These are phyloP conservation scores for Teunomyces cretensis DNA, from an alignment of 805 yeast species.

Conservation along the genomic window DNA sequence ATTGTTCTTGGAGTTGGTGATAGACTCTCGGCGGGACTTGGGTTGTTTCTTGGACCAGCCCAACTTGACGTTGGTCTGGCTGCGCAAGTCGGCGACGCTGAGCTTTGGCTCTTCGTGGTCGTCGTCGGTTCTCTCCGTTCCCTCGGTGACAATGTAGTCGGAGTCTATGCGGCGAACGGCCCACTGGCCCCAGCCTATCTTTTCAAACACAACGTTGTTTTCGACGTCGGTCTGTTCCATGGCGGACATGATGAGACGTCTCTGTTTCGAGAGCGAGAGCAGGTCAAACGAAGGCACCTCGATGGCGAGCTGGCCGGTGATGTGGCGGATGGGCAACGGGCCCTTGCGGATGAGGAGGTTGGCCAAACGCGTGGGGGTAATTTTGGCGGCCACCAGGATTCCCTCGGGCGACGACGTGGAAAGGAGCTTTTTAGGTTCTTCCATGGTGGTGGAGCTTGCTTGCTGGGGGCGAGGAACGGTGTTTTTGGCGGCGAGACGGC, in stretches of 20 bases:
- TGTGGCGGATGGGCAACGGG: conserved; percentile 86
- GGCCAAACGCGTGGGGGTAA: conserved; percentile 78
- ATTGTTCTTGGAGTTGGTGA: conserved; percentile 45
- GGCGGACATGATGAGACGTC: conserved; percentile 86
- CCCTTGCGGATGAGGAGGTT: conserved; percentile 69
- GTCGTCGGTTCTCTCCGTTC: conserved; percentile 22
- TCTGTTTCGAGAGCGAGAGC: conserved; percentile 80
- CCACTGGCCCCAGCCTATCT: conserved; percentile 99
- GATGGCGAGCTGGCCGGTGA: conserved; percentile 71
- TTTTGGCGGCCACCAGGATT: conserved; percentile 80
- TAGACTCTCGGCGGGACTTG: conserved; percentile 47
- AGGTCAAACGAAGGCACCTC: conserved; percentile 80
- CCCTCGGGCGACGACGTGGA: conserved; percentile 87
- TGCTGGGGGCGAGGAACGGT: not conserved
- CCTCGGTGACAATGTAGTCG: conserved; percentile 49
- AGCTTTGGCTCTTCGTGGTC: conserved; percentile 5
- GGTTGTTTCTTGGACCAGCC: conserved; percentile 42
- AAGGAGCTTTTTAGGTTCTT: conserved; percentile 27
- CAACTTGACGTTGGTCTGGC: conserved; percentile 32
- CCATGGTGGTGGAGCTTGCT: not conserved
- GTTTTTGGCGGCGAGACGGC: not conserved
- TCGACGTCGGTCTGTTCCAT: conserved; percentile 68
- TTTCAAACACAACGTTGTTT: conserved; percentile 74
- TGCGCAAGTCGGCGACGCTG: conserved; percentile 34
- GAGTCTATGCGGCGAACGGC: conserved; percentile 60